These are phyloP conservation scores for Nicotiana attenuata DNA, from an alignment of 257 asterid species.

Conservation along the genomic window DNA sequence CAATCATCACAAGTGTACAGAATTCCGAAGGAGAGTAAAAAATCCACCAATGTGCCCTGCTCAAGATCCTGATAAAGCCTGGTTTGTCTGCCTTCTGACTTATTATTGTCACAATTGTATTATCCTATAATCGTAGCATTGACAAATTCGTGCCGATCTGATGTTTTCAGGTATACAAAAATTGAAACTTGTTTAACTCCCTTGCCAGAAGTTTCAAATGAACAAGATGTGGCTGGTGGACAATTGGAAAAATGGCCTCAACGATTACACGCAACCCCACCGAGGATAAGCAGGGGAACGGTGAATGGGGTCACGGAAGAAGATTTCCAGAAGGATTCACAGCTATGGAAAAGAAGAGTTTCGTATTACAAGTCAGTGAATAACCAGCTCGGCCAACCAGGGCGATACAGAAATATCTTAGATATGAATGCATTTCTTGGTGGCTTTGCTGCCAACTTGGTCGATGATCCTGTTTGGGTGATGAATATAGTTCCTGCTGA, in stretches of 20 bases:
- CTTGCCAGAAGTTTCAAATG: conserved; percentile 49
- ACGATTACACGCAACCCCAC: conserved; percentile 50
- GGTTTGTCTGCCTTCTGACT: conserved; percentile 35
- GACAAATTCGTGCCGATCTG: neutral
- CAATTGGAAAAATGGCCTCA: conserved; percentile 60
- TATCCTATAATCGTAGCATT: neutral
- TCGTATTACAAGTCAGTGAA: conserved; percentile 62
- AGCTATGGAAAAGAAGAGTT: conserved; percentile 63
- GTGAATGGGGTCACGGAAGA: conserved; percentile 38
- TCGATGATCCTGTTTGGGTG: conserved; percentile 67
- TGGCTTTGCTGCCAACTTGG: conserved; percentile 68
- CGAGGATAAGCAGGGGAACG: conserved; percentile 52
- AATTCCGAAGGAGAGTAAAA: conserved; percentile 14
- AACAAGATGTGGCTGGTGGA: conserved; percentile 58
- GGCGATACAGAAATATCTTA: conserved; percentile 64
- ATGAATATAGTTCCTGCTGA: conserved; percentile 77
- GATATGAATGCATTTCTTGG: conserved; percentile 90
- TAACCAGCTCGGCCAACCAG: conserved; percentile 45
- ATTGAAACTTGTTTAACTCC: conserved; percentile 68
- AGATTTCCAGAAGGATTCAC: conserved; percentile 34
- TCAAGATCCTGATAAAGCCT: conserved; percentile 57
- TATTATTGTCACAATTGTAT: neutral
- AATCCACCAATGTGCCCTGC: conserved; percentile 46
- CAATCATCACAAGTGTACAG: conserved; percentile 50
- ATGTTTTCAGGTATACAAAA: conserved; percentile 55